These are phyloP conservation scores for Erysimum cheiranthoides DNA, from an alignment of 345 rosid genomes.

Conservation along the genomic window DNA sequence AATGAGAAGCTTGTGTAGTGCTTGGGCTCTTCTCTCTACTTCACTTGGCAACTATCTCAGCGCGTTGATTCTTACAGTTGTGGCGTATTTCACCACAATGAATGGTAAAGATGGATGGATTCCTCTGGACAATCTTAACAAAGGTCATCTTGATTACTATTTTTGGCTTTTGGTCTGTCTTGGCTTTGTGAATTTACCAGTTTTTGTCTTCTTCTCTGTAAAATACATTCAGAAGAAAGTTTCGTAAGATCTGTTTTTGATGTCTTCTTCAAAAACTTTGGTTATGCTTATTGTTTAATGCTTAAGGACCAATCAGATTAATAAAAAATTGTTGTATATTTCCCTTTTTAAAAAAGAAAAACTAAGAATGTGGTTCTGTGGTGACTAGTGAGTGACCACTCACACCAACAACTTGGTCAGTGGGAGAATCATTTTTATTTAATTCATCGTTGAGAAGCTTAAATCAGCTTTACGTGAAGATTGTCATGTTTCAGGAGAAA, in stretches of 20 bases:
- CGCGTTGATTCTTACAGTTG: conserved; percentile 70
- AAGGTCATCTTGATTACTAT: conserved; percentile 84
- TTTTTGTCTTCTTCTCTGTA: conserved; percentile 60
- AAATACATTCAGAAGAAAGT: conserved; percentile 62
- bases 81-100: conserved; percentile 45
- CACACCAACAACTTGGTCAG: no score
- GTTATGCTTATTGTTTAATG: no score
- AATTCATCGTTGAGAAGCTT: no score
- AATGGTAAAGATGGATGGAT: conserved; percentile 77
- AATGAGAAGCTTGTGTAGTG: conserved; percentile 83
- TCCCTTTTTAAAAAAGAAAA: no score
- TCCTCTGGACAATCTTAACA: conserved; percentile 70
- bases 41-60: conserved; percentile 80
- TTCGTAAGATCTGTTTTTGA: background rate
- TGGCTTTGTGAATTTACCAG: conserved; percentile 57
- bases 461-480: no score
- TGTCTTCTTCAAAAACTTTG: background rate
- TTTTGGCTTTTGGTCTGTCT: conserved; percentile 84
- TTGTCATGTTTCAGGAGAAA: no score
- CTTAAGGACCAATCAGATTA: no score
- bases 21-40: conserved; percentile 66
- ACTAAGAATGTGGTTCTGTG: no score
- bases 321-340: no score
- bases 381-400: no score
- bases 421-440: no score